phyloP scores from a whole-genome alignment of 352 stramenopile genomes.

The Phytophthora cryptogea region DNA sequence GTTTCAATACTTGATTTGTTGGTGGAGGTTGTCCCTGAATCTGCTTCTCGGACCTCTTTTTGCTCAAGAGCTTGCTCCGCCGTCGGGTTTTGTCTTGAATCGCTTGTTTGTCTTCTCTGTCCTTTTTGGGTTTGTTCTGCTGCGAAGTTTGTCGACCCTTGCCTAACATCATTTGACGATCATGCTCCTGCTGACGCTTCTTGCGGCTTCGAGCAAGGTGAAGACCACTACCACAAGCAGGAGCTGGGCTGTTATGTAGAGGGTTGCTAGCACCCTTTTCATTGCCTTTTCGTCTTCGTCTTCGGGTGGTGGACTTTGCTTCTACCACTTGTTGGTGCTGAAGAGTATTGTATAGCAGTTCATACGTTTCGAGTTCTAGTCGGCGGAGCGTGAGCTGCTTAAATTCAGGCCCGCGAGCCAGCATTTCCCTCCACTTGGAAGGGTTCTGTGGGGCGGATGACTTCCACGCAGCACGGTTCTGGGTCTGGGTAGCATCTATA shows the following conservation, averaged over 20 bases:
- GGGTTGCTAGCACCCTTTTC: slow-evolving; percentile 6
- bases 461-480: slow-evolving; percentile 5
- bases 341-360: slow-evolving; percentile 48
- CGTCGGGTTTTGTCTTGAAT: slow-evolving; percentile 18
- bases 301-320: slow-evolving; percentile 4
- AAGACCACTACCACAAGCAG: slow-evolving; percentile 42
- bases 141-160: slow-evolving; percentile 9
- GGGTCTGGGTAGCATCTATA: not conserved
- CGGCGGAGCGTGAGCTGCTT: slow-evolving; percentile 37
- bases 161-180: slow-evolving; percentile 31
- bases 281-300: slow-evolving; percentile 5
- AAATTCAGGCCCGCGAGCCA: slow-evolving; percentile 42
- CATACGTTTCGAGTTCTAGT: slow-evolving; percentile 52
- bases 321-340: slow-evolving; percentile 9
- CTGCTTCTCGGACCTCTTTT: slow-evolving; percentile 14
- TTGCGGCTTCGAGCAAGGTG: slow-evolving; percentile 40
- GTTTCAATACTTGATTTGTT: not conserved
- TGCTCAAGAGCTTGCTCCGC: slow-evolving; percentile 21
- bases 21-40: not conserved
- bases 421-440: slow-evolving; percentile 55
- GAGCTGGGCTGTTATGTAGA: not conserved
- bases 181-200: slow-evolving; percentile 32
- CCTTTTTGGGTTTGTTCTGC: slow-evolving; percentile 1
- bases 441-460: slow-evolving; percentile 9
- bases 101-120: slow-evolving; percentile 3